Percentiles rank a stretch among this genome's conserved stretches.
Conservation (phyloP, 805 yeast species). For the Komagataella populi region DNA sequence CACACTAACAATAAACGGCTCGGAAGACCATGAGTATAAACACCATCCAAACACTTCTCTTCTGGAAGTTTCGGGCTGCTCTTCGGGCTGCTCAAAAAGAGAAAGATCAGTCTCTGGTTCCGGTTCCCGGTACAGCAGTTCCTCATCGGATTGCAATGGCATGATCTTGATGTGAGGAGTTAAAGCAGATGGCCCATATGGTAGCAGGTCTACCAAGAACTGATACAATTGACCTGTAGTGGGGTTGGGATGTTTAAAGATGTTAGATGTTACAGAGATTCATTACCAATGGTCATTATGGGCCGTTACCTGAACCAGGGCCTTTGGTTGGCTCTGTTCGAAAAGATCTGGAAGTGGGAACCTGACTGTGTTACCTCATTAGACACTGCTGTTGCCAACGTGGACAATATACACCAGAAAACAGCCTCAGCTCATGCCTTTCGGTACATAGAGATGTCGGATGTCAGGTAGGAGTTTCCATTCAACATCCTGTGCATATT, state of each 20-base stretch:
- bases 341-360: too few relatives aligned
- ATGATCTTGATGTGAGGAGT: not conserved
- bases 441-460: not conserved
- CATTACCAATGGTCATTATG: not conserved
- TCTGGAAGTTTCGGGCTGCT: constrained; percentile 16
- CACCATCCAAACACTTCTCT: constrained; percentile 54
- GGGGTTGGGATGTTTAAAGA: not conserved
- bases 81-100: not conserved
- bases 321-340: not conserved
- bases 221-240: not conserved
- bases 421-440: not conserved
- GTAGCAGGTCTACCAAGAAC: not conserved
- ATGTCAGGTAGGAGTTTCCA: not conserved
- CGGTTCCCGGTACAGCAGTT: not conserved
- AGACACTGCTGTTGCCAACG: not conserved
- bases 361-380: not conserved
- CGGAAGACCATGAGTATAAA: constrained; percentile 60
- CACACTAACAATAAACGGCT: constrained; percentile 69
- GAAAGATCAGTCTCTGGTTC: not conserved
- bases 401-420: not conserved
- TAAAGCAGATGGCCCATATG: not conserved
- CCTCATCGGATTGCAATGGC: not conserved
- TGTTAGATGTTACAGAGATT: not conserved
- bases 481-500: not conserved
- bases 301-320: not conserved